Percentiles rank a stretch among this genome's conserved stretches.
Conservation (phyloP, 73 alveolate species). For the Stentor coeruleus region DNA sequence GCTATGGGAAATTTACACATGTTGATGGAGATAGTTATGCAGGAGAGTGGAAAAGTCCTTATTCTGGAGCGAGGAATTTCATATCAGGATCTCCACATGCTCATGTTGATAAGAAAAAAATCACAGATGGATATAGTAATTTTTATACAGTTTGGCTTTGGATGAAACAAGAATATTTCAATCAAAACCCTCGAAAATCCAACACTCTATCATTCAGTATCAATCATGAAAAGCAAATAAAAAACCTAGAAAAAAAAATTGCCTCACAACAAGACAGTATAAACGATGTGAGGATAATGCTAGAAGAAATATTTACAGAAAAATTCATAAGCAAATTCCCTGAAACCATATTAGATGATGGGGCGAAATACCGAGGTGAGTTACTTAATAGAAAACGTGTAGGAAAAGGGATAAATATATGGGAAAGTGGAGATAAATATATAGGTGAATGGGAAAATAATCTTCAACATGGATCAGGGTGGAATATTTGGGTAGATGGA, state of each 20-base stretch:
- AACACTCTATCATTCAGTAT: background rate
- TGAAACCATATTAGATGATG: background rate
- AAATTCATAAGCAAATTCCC: background rate
- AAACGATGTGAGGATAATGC: background rate
- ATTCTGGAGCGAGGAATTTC: background rate
- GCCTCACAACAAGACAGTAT: background rate
- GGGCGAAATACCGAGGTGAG: background rate
- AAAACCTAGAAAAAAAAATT: background rate
- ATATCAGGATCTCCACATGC: background rate
- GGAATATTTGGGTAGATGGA: conserved; percentile 10
- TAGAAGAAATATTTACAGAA: background rate
- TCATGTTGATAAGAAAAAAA: background rate
- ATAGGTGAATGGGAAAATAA: conserved; percentile 26
- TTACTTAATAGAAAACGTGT: background rate
- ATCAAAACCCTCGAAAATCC: background rate
- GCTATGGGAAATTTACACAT: background rate
- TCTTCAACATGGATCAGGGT: conserved; percentile 24
- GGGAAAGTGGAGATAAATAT: conserved; percentile 26
- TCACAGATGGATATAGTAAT: conserved; percentile 12
- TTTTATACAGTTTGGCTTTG: background rate
- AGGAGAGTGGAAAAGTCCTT: conserved; percentile 11
- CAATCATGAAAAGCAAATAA: background rate
- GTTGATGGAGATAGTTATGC: background rate
- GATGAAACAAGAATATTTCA: background rate
- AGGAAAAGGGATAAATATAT: background rate